Evolutionary conservation across 257 asterid genomes (phyloP).

Genomic region (Buddleja alternifolia): DNA sequence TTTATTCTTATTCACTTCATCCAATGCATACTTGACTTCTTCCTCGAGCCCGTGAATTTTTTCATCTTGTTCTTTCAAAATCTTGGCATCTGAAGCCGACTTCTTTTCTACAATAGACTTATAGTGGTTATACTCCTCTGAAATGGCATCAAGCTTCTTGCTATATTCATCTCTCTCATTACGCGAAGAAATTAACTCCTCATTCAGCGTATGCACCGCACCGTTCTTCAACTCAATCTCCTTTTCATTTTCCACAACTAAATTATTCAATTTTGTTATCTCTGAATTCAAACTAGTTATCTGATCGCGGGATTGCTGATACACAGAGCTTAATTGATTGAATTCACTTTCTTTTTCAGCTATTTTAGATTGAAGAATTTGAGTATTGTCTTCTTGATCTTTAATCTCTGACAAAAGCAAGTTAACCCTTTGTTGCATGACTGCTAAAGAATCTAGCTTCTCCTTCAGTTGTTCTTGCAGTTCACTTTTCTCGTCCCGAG

Average conservation of each 20-base stretch:
- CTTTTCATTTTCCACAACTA: slow-evolving; percentile 42
- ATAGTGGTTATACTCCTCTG: slow-evolving; percentile 48
- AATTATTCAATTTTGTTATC: slow-evolving; percentile 47
- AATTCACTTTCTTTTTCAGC: slow-evolving; percentile 55
- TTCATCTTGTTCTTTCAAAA: slow-evolving; percentile 53
- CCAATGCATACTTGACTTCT: slow-evolving; percentile 46
- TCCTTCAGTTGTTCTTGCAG: slow-evolving; percentile 58
- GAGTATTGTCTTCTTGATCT: slow-evolving; percentile 53
- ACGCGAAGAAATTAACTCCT: slow-evolving; percentile 37
- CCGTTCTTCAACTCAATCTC: slow-evolving; percentile 59
- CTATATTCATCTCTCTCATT: slow-evolving; percentile 51
- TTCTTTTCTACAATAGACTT: slow-evolving; percentile 50
- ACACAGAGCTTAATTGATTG: slow-evolving; percentile 34
- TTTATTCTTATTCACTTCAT: slow-evolving; percentile 43
- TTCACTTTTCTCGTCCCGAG: slow-evolving; percentile 51
- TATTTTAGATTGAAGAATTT: slow-evolving; percentile 36
- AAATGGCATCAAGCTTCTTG: slow-evolving; percentile 44
- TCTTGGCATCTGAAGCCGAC: slow-evolving; percentile 55
- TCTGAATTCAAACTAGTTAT: slow-evolving; percentile 46
- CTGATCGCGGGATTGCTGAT: slow-evolving; percentile 52
- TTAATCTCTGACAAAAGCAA: slow-evolving; percentile 60
- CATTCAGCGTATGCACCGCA: slow-evolving; percentile 42
- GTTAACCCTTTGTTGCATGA: slow-evolving; percentile 57
- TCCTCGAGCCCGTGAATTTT: slow-evolving; percentile 52
- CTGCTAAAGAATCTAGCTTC: slow-evolving; percentile 49